Evolutionary conservation across 345 rosid genomes (phyloP), one percentile per base, ranked within the genome.

Genomic region (Hirschfeldia incana): DNA sequence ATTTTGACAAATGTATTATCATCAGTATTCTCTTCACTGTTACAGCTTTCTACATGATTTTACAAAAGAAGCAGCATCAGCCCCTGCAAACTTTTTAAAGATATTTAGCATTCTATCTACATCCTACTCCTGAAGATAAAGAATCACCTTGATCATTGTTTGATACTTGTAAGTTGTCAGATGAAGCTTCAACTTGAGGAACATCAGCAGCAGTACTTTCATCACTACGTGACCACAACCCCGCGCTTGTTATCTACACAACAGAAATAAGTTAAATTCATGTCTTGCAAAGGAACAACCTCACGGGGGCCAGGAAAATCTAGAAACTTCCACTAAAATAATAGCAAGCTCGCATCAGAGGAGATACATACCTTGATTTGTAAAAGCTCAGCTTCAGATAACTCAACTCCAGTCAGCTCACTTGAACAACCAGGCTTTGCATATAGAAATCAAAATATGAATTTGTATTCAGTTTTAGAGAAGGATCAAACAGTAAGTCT

Each of bases 201-300:
- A 74, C 74, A 58, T 83, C 83, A 21, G 49, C 63, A 72, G 79
- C 76, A 71, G 65, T 74, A 66, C 83, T 74, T 85, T 86, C 92
- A 76, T 78, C 85, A 75, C 76, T 84, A 46, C 79, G 90, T 37
- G 89, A 91, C 99, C 98, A 93, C 84, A 93, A 82, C 81, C 97
- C 97, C 10, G 93, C 94, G 82, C 98, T 88, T 62, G 94, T 88
- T 71, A 96, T 93, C 99, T 96, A 76, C 69, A 82, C 46, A 73
- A 37, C 8, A 34, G 6, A 34, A 5, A 34, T 34, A 33, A 29
- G 3, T 29, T 21, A 21, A 21, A 21, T 21, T 21, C 21, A 21
- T 21, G 21, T 21, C 21, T 21, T 21, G 21, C 21, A 21, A 21
- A 21, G 21, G 21, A 21, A 21, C 21, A 21, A 21, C 21, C 21